Conservation (phyloP, 2,329 filamentous ascomycete species). For the Stenocarpella maydis region DNA sequence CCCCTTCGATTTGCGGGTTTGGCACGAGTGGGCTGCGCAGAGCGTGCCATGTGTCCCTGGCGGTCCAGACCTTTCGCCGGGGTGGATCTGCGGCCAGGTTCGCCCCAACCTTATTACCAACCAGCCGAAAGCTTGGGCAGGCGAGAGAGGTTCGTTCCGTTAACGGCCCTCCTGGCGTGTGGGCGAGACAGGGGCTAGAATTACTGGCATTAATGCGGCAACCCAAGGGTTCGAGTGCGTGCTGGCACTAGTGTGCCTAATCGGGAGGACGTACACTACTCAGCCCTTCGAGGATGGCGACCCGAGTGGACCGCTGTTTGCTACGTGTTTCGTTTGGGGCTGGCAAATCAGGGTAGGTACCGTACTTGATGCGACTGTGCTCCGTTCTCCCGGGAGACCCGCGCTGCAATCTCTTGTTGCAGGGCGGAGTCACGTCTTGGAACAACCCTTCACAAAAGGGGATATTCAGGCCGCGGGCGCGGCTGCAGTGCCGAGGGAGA, state of each 20-base stretch:
- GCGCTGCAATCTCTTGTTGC: conserved; percentile 7
- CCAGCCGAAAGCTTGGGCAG: neutral
- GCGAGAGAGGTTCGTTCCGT: conserved; percentile 13
- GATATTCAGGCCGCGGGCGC: neutral
- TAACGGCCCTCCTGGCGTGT: conserved; percentile 19
- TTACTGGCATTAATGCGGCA: conserved; percentile 16
- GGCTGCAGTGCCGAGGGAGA: neutral
- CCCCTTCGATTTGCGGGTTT: neutral
- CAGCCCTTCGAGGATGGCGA: neutral
- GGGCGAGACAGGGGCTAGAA: conserved; percentile 2
- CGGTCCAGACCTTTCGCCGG: conserved; percentile 7
- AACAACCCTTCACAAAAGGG: too few species aligned
- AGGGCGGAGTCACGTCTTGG: conserved; percentile 2
- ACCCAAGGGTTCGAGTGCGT: neutral
- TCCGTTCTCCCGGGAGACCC: conserved; percentile 11
- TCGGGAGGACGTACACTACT: neutral
- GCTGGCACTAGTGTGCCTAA: neutral
- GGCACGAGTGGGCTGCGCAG: neutral
- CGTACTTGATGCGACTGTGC: too few species aligned
- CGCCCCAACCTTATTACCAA: conserved; percentile 27
- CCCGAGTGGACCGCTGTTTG: conserved; percentile 5
- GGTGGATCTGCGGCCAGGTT: conserved; percentile 24
- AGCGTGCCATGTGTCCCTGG: conserved; percentile 9
- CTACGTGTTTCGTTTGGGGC: conserved; percentile 19
- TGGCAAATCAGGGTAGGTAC: conserved; percentile 1